phyloP scores from a whole-genome alignment of 139 green algal species.

The Closterium sp. region DNA sequence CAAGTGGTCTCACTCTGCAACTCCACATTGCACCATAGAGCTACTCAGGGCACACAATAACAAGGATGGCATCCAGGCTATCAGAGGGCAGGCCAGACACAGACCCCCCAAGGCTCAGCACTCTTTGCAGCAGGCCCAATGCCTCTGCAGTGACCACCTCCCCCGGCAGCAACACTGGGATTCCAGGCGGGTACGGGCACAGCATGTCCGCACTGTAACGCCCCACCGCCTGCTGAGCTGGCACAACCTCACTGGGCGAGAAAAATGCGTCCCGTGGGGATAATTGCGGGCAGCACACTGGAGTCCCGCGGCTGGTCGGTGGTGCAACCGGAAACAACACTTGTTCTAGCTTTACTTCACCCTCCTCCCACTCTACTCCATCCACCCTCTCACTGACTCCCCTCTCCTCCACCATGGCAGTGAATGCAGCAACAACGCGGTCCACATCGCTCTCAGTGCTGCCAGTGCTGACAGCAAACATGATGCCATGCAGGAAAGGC shows the following conservation, averaged over 20 bases:
- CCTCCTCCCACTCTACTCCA: neutral
- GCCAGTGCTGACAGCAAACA: constrained; percentile 68
- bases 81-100: constrained; percentile 29
- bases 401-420: neutral
- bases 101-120: constrained; percentile 35
- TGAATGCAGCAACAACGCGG: neutral
- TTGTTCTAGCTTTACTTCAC: neutral
- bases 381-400: neutral
- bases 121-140: neutral
- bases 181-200: constrained; percentile 85
- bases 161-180: constrained; percentile 77
- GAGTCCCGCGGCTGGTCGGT: neutral
- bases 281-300: neutral
- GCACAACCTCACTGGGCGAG: constrained; percentile 42
- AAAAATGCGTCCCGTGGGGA: constrained; percentile 67
- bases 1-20: too few species aligned
- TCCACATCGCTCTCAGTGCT: constrained; percentile 2
- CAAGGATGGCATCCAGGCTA: neutral
- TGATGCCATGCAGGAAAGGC: constrained; percentile 64
- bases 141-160: constrained; percentile 58
- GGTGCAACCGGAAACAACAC: neutral
- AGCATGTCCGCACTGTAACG: constrained; percentile 73
- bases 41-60: neutral
- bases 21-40: too few species aligned
- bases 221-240: constrained; percentile 47